phyloP scores from a whole-genome alignment of 2,329 filamentous ascomycete genomes.

The Paradendryphiella salina region DNA sequence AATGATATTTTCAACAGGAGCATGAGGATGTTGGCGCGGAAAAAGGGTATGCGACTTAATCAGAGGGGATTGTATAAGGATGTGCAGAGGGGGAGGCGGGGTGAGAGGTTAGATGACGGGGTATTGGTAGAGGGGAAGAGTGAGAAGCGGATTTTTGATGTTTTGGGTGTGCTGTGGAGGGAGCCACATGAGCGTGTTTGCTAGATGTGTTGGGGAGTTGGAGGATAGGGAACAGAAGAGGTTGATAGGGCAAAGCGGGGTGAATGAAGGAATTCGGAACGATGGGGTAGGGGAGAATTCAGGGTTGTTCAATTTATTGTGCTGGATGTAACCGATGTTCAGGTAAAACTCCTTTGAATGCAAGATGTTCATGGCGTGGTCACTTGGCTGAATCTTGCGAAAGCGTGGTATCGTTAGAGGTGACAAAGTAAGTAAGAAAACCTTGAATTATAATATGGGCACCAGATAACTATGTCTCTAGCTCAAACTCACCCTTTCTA shows the following conservation, averaged over 20 bases:
- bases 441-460: too few relatives aligned
- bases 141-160: slow-evolving; percentile 79
- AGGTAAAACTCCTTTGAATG: too few relatives aligned
- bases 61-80: slow-evolving; percentile 77
- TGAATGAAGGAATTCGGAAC: neutral
- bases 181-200: slow-evolving; percentile 51
- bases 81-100: slow-evolving; percentile 62
- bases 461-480: too few relatives aligned
- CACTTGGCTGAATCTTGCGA: too few relatives aligned
- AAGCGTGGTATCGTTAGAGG: too few relatives aligned
- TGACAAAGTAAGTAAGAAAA: too few relatives aligned
- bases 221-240: neutral
- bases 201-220: slow-evolving; percentile 4
- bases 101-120: slow-evolving; percentile 68
- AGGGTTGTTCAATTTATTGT: too few relatives aligned
- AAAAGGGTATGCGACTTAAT: slow-evolving; percentile 82
- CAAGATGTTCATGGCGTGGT: too few relatives aligned
- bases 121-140: slow-evolving; percentile 71
- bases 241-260: too few relatives aligned
- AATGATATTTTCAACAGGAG: slow-evolving; percentile 95
- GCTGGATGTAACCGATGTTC: too few relatives aligned
- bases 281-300: too few relatives aligned
- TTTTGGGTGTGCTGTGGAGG: slow-evolving; percentile 82
- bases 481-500: neutral
- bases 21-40: slow-evolving; percentile 75